These are phyloP conservation scores for Penicillium crustosum DNA, from an alignment of 2,329 filamentous ascomycete species.

Conservation along the genomic window DNA sequence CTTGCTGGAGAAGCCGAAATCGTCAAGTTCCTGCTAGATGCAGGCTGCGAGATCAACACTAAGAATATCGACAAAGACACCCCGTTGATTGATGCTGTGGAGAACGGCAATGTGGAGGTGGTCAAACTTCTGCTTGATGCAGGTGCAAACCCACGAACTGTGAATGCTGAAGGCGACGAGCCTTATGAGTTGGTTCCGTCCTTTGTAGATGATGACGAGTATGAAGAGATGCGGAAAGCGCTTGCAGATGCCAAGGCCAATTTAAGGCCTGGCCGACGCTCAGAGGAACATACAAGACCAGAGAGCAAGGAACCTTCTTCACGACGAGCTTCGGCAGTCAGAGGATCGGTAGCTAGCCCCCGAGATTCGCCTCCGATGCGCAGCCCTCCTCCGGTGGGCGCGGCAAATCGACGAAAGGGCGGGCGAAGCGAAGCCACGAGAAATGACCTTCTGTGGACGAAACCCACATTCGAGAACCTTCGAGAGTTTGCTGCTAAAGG, in stretches of 20 bases:
- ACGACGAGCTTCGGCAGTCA: slow-evolving; percentile 46
- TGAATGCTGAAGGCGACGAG: slow-evolving; percentile 89
- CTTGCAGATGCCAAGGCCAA: slow-evolving; percentile 65
- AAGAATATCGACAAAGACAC: slow-evolving; percentile 82
- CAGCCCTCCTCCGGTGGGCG: slow-evolving; percentile 41
- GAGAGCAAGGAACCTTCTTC: slow-evolving; percentile 41
- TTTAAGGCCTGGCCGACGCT: slow-evolving; percentile 47
- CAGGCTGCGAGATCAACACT: slow-evolving; percentile 80
- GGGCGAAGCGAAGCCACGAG: slow-evolving; percentile 51
- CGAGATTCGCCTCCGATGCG: slow-evolving; percentile 47
- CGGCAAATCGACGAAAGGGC: slow-evolving; percentile 43
- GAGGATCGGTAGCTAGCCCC: slow-evolving; percentile 28
- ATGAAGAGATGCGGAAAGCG: slow-evolving; percentile 72
- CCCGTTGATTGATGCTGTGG: slow-evolving; percentile 90
- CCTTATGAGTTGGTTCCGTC: slow-evolving; percentile 79
- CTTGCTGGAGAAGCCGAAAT: slow-evolving; percentile 84
- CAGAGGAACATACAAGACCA: slow-evolving; percentile 42
- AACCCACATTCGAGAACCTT: slow-evolving; percentile 51
- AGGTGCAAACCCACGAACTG: slow-evolving; percentile 86
- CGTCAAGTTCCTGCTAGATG: slow-evolving; percentile 79
- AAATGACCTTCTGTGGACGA: slow-evolving; percentile 53
- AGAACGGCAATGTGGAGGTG: slow-evolving; percentile 88
- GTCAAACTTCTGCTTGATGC: slow-evolving; percentile 80
- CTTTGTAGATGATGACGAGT: slow-evolving; percentile 65
- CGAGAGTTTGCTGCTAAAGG: slow-evolving; percentile 51